Conservation (phyloP, 1,284 basidiomycete genomes). For the Crepidotus sp. region DNA sequence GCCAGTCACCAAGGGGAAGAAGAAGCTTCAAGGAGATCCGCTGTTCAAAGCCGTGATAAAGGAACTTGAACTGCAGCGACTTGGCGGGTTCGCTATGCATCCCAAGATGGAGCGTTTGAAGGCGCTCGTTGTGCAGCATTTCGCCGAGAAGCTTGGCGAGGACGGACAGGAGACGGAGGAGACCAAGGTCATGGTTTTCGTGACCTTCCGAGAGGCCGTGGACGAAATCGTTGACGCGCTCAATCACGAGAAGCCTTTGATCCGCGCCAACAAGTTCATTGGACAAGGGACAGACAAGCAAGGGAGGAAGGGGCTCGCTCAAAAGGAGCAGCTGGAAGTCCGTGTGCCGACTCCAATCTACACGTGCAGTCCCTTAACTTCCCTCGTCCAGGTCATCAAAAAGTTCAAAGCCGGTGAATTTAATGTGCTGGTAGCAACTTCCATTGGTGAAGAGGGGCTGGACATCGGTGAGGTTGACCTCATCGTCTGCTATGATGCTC, state of each 20-base stretch:
- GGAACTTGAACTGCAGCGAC: constrained; percentile 52
- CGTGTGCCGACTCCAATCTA: constrained; percentile 14
- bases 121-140: constrained; percentile 72
- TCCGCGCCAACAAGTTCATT: constrained; percentile 79
- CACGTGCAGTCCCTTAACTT: constrained; percentile 9
- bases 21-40: constrained; percentile 44
- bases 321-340: constrained; percentile 88
- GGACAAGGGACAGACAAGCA: constrained; percentile 85
- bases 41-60: constrained; percentile 54
- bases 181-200: constrained; percentile 95
- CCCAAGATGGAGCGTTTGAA: constrained; percentile 91
- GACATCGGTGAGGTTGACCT: constrained; percentile 99
- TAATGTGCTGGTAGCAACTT: constrained; percentile 94
- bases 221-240: constrained; percentile 82
- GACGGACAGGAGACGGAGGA: constrained; percentile 35
- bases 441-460: constrained; percentile 97
- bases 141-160: constrained; percentile 52
- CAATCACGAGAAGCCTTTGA: constrained; percentile 62
- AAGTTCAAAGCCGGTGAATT: constrained; percentile 83
- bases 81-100: constrained; percentile 56
- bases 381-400: constrained; percentile 56
- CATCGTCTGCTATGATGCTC: constrained; percentile 94
- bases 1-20: constrained; percentile 32
- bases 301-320: constrained; percentile 81
- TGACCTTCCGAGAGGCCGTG: constrained; percentile 81